phyloP scores from a whole-genome alignment of 2,329 filamentous ascomycete species.

The Cytospora chrysosperma region DNA sequence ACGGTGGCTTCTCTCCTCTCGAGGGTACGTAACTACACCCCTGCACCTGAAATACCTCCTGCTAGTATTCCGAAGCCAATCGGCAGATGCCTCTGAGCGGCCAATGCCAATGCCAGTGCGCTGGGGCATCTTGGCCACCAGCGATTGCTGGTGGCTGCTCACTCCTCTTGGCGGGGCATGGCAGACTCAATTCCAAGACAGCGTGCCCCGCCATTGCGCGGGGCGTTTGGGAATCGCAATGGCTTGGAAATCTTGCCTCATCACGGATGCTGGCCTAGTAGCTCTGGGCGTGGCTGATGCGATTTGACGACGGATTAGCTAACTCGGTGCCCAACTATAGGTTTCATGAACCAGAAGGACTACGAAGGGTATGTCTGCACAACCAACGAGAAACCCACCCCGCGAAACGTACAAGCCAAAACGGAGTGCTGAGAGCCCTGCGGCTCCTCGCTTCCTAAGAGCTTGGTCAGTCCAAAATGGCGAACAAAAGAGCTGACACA shows the following conservation, averaged over 20 bases:
- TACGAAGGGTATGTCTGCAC: constrained; percentile 74
- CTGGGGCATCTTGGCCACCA: background rate
- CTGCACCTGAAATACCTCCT: background rate
- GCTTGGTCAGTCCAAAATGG: background rate
- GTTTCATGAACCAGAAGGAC: constrained; percentile 96
- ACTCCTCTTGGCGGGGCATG: constrained; percentile 15
- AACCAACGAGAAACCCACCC: background rate
- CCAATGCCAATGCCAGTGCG: constrained; percentile 1
- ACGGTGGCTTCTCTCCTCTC: constrained; percentile 94
- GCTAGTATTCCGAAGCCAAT: background rate
- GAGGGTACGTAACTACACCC: constrained; percentile 68
- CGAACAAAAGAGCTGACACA: constrained; percentile 7
- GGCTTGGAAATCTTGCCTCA: background rate
- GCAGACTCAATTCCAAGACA: constrained; percentile 7
- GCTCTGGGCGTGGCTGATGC: constrained; percentile 4
- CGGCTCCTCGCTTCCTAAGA: background rate
- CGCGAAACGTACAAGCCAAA: background rate
- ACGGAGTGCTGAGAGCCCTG: background rate
- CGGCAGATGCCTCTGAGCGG: background rate
- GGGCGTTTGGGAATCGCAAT: constrained; percentile 1
- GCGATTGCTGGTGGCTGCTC: background rate
- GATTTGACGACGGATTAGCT: constrained; percentile 15
- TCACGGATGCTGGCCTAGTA: background rate
- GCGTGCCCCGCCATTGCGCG: constrained; percentile 18
- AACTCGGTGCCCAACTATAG: constrained; percentile 43